A percentile compares a stretch with the other conserved stretches of the same genome.
phyloP scores from a whole-genome alignment of 345 rosid species.

The Mangifera indica region DNA sequence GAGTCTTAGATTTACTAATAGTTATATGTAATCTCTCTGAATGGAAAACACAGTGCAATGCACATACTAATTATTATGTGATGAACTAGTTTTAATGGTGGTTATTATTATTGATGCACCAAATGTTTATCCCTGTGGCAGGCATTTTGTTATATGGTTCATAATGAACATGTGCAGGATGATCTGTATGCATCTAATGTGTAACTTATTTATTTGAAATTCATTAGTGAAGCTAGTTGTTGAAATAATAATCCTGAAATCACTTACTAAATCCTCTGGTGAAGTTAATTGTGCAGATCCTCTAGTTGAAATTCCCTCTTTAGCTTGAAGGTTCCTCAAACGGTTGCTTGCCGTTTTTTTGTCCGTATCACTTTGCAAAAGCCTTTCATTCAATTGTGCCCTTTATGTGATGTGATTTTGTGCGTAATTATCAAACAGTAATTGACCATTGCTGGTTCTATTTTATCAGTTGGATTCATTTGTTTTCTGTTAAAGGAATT shows the following conservation, averaged over 20 bases:
- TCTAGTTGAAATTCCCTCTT: slow-evolving; percentile 1
- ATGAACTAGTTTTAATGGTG: not conserved
- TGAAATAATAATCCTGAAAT: not conserved
- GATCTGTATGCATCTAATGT: not conserved
- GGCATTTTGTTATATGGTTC: not conserved
- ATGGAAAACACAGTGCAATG: slow-evolving; percentile 9
- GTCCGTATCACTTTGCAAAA: not conserved
- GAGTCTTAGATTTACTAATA: not conserved
- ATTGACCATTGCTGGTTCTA: not conserved
- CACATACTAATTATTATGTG: not conserved
- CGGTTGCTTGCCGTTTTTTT: not conserved
- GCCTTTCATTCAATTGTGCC: not conserved
- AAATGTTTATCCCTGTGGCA: not conserved
- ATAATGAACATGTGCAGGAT: not conserved
- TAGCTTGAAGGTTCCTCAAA: not conserved
- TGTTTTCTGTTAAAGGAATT: not conserved
- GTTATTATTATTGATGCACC: not conserved
- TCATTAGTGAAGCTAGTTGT: not conserved
- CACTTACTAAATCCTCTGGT: not conserved
- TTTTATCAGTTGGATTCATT: not conserved
- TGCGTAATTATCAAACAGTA: not conserved
- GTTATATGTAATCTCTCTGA: slow-evolving; percentile 15
- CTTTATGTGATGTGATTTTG: not conserved
- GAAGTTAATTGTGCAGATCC: not conserved
- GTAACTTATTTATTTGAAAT: not conserved